phyloP scores from a whole-genome alignment of 805 yeast genomes.

The Saturnispora diversa region DNA sequence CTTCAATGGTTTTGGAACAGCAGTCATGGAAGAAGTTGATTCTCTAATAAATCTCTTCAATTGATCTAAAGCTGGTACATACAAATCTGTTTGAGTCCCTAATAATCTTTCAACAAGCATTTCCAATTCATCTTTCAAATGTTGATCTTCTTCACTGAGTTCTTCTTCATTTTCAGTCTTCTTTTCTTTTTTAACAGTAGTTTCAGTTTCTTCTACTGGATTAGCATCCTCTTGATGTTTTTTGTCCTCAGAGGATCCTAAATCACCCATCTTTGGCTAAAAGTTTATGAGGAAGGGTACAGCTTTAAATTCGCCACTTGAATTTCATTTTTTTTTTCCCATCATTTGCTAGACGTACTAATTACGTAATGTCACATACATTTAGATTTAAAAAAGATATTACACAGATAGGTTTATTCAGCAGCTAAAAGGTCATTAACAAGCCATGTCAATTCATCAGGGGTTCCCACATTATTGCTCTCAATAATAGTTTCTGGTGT shows the following conservation, averaged over 20 bases:
- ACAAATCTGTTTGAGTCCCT: conserved; percentile 45
- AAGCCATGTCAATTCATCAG: conserved; percentile 65
- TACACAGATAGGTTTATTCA: too few relatives aligned
- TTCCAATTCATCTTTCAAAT: conserved; percentile 79
- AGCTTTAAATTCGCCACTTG: conserved; percentile 10
- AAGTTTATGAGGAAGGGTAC: conserved; percentile 18
- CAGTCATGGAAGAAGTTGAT: conserved; percentile 97
- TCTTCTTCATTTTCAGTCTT: conserved; percentile 54
- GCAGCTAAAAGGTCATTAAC: conserved; percentile 50
- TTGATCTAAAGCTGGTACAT: conserved; percentile 53
- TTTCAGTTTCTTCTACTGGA: conserved; percentile 8
- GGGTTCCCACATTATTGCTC: conserved; percentile 31
- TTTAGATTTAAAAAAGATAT: too few relatives aligned
- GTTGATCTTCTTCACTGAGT: conserved; percentile 86
- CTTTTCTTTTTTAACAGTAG: conserved; percentile 12
- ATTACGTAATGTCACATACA: neutral
- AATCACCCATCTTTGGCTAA: conserved; percentile 1
- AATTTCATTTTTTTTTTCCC: neutral
- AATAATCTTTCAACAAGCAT: conserved; percentile 71
- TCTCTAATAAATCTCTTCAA: conserved; percentile 77
- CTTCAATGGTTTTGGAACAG: conserved; percentile 97
- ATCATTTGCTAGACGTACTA: too few relatives aligned
- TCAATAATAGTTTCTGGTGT: neutral
- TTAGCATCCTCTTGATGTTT: neutral
- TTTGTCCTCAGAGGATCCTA: conserved; percentile 1